Conservation (phyloP, 805 yeast genomes). For the Lachancea waltii region DNA sequence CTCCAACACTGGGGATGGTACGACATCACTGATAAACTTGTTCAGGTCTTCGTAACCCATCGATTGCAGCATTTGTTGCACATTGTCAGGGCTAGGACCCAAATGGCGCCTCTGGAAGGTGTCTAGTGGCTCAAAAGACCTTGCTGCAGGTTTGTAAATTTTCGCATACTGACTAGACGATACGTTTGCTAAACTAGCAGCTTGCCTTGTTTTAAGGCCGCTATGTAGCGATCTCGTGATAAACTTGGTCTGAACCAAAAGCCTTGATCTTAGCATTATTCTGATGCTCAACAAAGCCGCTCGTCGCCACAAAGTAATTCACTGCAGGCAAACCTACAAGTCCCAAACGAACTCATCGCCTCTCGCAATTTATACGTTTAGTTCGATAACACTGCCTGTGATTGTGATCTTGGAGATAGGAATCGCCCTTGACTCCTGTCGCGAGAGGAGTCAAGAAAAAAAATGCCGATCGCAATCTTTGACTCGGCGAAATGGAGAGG, state of each 20-base stretch:
- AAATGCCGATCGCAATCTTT: neutral
- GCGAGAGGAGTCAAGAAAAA: neutral
- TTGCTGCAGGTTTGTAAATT: conserved; percentile 38
- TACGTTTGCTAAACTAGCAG: conserved; percentile 40
- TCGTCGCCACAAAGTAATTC: too few relatives aligned
- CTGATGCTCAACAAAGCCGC: too few relatives aligned
- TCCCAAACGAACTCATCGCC: neutral
- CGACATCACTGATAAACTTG: conserved; percentile 61
- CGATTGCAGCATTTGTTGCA: conserved; percentile 54
- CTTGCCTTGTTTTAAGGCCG: neutral
- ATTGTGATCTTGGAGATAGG: neutral
- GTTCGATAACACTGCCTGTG: neutral
- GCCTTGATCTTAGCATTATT: conserved; percentile 6
- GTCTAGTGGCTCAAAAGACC: conserved; percentile 46
- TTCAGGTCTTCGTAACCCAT: conserved; percentile 64
- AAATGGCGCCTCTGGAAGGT: conserved; percentile 86
- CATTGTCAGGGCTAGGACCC: conserved; percentile 68
- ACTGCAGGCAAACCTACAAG: too few relatives aligned
- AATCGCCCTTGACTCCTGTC: neutral
- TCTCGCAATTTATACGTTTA: conserved; percentile 1
- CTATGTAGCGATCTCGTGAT: conserved; percentile 6
- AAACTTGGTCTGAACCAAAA: neutral
- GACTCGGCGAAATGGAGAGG: neutral
- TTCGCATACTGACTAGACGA: conserved; percentile 46
- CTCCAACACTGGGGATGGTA: conserved; percentile 70